phyloP scores from a whole-genome alignment of 2,329 filamentous ascomycete genomes.

The Xylariaceae sp. region DNA sequence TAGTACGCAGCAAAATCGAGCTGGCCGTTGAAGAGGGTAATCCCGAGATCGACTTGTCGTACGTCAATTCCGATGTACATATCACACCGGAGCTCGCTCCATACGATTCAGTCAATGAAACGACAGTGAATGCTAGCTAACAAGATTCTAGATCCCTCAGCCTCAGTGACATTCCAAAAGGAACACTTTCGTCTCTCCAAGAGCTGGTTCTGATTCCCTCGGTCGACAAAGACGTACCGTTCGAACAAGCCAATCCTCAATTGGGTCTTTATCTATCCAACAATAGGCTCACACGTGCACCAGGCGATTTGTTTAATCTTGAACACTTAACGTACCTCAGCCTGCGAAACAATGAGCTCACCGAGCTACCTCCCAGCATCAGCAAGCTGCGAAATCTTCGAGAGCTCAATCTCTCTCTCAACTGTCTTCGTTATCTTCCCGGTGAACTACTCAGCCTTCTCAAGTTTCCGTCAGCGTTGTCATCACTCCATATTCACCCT shows the following conservation, averaged over 20 bases:
- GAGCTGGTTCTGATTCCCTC: slow-evolving; percentile 50
- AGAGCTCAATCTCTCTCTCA: slow-evolving; percentile 62
- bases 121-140: slow-evolving; percentile 1
- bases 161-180: slow-evolving; percentile 50
- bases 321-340: slow-evolving; percentile 59
- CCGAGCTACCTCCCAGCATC: slow-evolving; percentile 56
- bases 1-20: slow-evolving; percentile 44
- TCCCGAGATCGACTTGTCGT: slow-evolving; percentile 59
- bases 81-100: not conserved
- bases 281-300: slow-evolving; percentile 54
- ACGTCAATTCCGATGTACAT: slow-evolving; percentile 28
- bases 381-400: slow-evolving; percentile 52
- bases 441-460: slow-evolving; percentile 57
- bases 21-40: slow-evolving; percentile 52
- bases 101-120: not conserved
- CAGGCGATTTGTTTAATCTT: slow-evolving; percentile 56
- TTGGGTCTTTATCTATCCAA: slow-evolving; percentile 57
- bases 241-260: slow-evolving; percentile 52
- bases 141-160: slow-evolving; percentile 36
- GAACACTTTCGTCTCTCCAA: slow-evolving; percentile 51
- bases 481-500: slow-evolving; percentile 51
- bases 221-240: slow-evolving; percentile 52
- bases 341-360: slow-evolving; percentile 58
- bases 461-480: slow-evolving; percentile 40
- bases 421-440: slow-evolving; percentile 55